Base-by-base conservation (phyloP, 805 yeast genomes). In the Candida lessepsii region DNA sequence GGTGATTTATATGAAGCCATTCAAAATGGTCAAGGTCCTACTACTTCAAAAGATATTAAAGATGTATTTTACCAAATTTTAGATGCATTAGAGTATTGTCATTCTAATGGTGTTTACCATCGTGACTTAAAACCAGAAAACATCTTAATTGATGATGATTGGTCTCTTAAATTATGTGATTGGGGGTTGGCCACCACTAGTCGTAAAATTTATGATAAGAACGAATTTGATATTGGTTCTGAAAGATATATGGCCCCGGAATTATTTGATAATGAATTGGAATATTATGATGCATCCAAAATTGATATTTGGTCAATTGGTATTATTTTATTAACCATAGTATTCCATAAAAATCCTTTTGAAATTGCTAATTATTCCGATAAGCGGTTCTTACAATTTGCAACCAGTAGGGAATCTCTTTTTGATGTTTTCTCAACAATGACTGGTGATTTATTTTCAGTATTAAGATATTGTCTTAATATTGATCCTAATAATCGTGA, bases 161-260 rank as follows among this genome's bases (percentile, higher is more conserved):
- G 81, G 81, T 63, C 76, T 3, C 69, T 76, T 44, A 76, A 75
- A 49, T 58, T 76, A 27, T 75, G 81, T 39, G 82, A 76, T 57
- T 76, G 80, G 72, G 82, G 82, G 1, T 62, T 76, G 47, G 81
- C 82, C 2, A 75, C 82, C 3, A 75, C 76, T 21, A 58, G 63
- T 23, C 65, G 67, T 34, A 61, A 65, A 33, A 81, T 86, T 51
- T 63, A 76, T 25, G 89, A 87, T 54, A 57, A 49, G 17, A 53
- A 47, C 35, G 74, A 68, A 44, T 85, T 88, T 58, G 95, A 86
- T 46, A 85, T 87, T 43, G 96, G 96, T 17, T 79, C 87, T 40
- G 96, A 87, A 62, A 73, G 95, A 46, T 89, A 89, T 61, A 89
- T 89, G 97, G 95, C 96, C 0, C 97, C 97, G 1, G 97, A 89